Conservation (phyloP, 345 rosid species). For the Sisymbrium irio region DNA sequence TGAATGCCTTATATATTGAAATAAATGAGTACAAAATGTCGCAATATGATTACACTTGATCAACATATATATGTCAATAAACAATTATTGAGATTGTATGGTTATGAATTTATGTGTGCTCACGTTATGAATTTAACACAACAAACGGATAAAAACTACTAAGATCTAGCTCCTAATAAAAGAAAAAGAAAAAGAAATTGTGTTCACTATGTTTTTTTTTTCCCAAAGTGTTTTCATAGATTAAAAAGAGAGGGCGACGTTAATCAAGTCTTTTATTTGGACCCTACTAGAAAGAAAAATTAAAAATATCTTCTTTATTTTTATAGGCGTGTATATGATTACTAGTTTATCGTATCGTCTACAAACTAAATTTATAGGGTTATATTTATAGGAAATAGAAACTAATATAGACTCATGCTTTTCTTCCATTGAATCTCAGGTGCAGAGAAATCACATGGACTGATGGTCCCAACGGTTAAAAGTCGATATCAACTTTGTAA, state of each 20-base stretch:
- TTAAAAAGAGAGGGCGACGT: background rate
- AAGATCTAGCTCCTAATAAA: background rate
- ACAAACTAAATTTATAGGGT: background rate
- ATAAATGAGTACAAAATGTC: background rate
- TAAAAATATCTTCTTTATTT: background rate
- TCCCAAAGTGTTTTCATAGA: background rate
- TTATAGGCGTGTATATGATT: background rate
- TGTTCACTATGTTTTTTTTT: background rate
- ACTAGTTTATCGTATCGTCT: background rate
- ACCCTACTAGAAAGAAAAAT: background rate
- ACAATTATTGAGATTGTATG: background rate
- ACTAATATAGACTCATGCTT: background rate
- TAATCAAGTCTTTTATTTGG: background rate
- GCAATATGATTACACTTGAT: background rate
- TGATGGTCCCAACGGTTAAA: constrained; percentile 17
- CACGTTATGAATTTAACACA: background rate
- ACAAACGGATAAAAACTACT: background rate
- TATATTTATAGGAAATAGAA: background rate
- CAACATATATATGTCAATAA: background rate
- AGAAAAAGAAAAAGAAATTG: background rate
- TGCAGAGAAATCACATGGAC: constrained; percentile 9
- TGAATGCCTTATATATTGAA: no score
- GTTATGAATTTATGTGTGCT: background rate
- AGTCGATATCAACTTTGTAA: constrained; percentile 24
- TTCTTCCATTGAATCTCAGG: constrained; percentile 4